Evolutionary conservation across 768 basidiomycete genomes (phyloP).

Genomic region (Aureoboletus auriporus): DNA sequence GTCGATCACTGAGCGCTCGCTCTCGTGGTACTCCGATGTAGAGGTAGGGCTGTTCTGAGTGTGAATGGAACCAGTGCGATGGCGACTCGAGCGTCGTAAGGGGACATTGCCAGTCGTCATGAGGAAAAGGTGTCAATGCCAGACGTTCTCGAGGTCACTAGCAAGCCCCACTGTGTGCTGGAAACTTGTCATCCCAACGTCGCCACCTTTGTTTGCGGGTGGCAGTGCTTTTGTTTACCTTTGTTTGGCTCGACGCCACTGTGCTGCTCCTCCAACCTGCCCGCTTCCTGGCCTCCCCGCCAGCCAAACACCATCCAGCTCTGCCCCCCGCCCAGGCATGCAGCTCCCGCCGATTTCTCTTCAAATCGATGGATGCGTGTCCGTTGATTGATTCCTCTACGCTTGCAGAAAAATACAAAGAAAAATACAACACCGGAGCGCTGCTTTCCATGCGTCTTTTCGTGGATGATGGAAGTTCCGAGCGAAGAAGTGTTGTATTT

Average conservation of each 20-base stretch:
- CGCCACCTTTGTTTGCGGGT: constrained; percentile 31
- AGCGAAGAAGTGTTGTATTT: constrained; percentile 28
- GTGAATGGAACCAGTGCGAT: constrained; percentile 17
- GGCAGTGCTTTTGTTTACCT: constrained; percentile 26
- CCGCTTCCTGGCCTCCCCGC: constrained; percentile 21
- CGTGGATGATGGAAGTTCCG: constrained; percentile 31
- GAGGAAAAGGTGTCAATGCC: constrained; percentile 19
- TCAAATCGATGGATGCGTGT: neutral
- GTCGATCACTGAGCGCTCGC: constrained; percentile 31
- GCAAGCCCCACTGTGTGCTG: constrained; percentile 13
- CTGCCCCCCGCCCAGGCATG: neutral
- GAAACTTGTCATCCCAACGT: constrained; percentile 16
- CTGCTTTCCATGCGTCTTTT: constrained; percentile 7
- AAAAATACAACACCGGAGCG: constrained; percentile 1
- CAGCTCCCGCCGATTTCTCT: neutral
- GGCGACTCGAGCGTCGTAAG: constrained; percentile 24
- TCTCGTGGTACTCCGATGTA: constrained; percentile 31
- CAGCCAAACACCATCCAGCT: constrained; percentile 8
- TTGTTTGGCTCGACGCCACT: constrained; percentile 22
- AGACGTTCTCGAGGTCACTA: constrained; percentile 17
- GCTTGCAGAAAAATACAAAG: constrained; percentile 1
- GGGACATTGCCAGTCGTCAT: constrained; percentile 15
- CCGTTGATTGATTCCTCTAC: neutral
- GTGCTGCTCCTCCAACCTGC: constrained; percentile 22
- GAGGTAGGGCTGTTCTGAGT: constrained; percentile 25